These are phyloP conservation scores for Zhuliangozyma blackwelliae DNA, from an alignment of 1,139 yeast species.

Conservation along the genomic window DNA sequence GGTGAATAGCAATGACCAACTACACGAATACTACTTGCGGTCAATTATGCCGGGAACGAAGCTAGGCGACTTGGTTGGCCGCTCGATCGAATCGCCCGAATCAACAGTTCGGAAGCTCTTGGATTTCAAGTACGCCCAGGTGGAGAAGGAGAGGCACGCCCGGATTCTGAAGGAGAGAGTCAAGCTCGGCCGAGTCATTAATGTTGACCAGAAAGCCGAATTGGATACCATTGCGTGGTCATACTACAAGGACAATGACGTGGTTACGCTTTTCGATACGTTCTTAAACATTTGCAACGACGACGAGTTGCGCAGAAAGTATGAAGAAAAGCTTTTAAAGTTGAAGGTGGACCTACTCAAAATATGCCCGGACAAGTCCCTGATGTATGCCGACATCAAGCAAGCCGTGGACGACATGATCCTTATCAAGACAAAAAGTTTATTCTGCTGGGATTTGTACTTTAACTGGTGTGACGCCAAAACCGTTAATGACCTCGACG, in stretches of 20 bases:
- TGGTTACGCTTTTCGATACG: conserved; percentile 51
- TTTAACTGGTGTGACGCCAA: conserved; percentile 72
- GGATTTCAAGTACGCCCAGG: conserved; percentile 37
- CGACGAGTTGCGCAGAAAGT: conserved; percentile 53
- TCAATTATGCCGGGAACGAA: conserved; percentile 60
- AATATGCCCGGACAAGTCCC: conserved; percentile 35
- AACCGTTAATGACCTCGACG: conserved; percentile 46
- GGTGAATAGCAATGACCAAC: conserved; percentile 22
- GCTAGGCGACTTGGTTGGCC: conserved; percentile 54
- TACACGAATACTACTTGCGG: conserved; percentile 46
- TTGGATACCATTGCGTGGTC: conserved; percentile 47
- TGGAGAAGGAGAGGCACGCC: conserved; percentile 30
- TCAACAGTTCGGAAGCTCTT: conserved; percentile 50
- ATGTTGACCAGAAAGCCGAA: conserved; percentile 25
- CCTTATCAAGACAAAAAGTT: conserved; percentile 54
- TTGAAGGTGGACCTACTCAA: conserved; percentile 53
- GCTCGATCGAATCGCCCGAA: conserved; percentile 45
- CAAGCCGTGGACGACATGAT: conserved; percentile 72
- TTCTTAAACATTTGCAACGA: conserved; percentile 60
- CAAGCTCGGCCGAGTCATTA: conserved; percentile 32
- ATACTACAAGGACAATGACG: conserved; percentile 43
- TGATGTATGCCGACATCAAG: conserved; percentile 39
- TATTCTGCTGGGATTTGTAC: conserved; percentile 68
- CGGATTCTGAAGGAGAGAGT: conserved; percentile 34
- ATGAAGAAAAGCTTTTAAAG: conserved; percentile 58